These are phyloP conservation scores for Thalassiosira profunda DNA, from an alignment of 108 stramenopile species.

Conservation along the genomic window DNA sequence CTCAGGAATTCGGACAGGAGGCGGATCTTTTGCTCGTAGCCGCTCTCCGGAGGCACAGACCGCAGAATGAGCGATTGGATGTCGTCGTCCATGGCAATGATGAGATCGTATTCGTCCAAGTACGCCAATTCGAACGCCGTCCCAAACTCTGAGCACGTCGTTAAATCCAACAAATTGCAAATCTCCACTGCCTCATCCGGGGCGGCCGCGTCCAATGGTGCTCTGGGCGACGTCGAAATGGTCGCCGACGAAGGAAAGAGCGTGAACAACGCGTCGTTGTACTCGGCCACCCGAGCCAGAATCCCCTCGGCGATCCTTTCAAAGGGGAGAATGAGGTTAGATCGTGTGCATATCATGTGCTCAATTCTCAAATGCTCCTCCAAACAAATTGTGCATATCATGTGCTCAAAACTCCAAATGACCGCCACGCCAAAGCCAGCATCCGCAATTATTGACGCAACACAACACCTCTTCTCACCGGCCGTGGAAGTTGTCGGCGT, in stretches of 20 bases:
- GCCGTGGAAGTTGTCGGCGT: slow-evolving; percentile 41
- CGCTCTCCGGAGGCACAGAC: not conserved
- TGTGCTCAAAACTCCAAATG: no score
- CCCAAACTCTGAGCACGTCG: not conserved
- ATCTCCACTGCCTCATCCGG: slow-evolving; percentile 3
- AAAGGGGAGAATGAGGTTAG: no score
- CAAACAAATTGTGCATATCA: no score
- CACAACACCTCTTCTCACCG: no score
- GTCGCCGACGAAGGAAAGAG: slow-evolving; percentile 6
- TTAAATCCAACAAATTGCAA: not conserved
- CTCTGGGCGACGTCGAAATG: not conserved
- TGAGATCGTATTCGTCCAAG: slow-evolving; percentile 12
- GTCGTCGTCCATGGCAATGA: slow-evolving; percentile 9
- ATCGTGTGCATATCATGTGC: no score
- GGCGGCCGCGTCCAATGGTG: not conserved
- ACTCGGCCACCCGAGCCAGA: slow-evolving; percentile 2
- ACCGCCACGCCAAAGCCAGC: no score
- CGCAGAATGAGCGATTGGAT: slow-evolving; percentile 11
- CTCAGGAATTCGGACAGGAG: slow-evolving; percentile 6
- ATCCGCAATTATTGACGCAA: no score
- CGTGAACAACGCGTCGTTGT: slow-evolving; percentile 6
- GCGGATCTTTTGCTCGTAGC: slow-evolving; percentile 1
- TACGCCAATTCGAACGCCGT: slow-evolving; percentile 5
- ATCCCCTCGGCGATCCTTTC: slow-evolving; percentile 13
- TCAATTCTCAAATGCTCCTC: no score